Evolutionary conservation across 2,329 filamentous ascomycete genomes (phyloP), one percentile per base, ranked within the genome.

Genomic region (Didymella segeticola): DNA sequence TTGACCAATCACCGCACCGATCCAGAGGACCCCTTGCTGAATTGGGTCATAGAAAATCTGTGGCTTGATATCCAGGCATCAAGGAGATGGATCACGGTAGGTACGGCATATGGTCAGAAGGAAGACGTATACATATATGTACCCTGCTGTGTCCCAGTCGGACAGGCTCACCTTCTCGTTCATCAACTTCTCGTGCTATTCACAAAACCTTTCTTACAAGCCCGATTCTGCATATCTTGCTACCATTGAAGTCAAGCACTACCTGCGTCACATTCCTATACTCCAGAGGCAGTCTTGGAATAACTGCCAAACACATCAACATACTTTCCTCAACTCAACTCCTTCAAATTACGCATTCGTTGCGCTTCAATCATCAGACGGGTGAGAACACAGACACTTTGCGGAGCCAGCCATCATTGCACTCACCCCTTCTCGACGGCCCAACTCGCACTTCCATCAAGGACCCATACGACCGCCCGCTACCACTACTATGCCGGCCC

Each of bases 1-100:
- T 17, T 26, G 31, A 37, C 50, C 50, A 53, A 53, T 53, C 30
- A n/a, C 23, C 20, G 26, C 4, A 6, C 2, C 22, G n/a, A 27
- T 14, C 6, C 5, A 36, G 8, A 25, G 14, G 14, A 36, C 8
- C 14, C 11, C 17, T 17, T 26, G 1, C 15, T 38, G 11, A 29
- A 47, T 20, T 2, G 15, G 30, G 31, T 1, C 8, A 23, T 38
- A 12, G 15, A 38, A 14, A n/a, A 25, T 11, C 20, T 45, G 48
- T 12, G 15, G 20, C 26, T 33, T 33, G 6, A 19, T 2, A 23
- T 11, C 22, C 15, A 25, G 20, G 43, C 11, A 37, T 4, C 14
- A 25, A 29, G 11, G 41, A 17, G 23, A 33, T 31, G 12, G 19
- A 10, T 6, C n/a, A 22, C 8, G 22, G 23, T 43, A 29, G 34